Conservation (phyloP, 495 filamentous ascomycete species). For the Penicillium bialowiezense region DNA sequence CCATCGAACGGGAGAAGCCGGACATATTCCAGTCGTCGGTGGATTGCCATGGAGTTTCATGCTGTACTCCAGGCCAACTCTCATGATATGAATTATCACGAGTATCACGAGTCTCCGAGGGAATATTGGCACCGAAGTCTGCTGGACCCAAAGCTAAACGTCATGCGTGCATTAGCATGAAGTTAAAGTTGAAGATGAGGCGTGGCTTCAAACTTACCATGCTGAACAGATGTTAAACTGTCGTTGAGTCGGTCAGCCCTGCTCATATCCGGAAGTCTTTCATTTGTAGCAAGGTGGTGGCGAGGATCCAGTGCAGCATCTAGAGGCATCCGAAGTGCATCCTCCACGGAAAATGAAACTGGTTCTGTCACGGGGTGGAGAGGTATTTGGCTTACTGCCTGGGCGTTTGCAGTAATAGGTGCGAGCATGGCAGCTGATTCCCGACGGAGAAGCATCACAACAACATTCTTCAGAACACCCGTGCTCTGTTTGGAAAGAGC, state of each 20-base stretch:
- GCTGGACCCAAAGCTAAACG: neutral
- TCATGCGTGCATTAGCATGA: neutral
- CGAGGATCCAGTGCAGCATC: slow-evolving; percentile 11
- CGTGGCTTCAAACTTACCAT: slow-evolving; percentile 12
- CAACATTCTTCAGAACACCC: slow-evolving; percentile 24
- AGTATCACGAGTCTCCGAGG: neutral
- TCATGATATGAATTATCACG: neutral
- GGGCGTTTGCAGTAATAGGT: slow-evolving; percentile 10
- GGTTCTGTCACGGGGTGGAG: slow-evolving; percentile 3
- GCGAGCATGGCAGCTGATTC: slow-evolving; percentile 26
- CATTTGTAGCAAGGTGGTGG: slow-evolving; percentile 1
- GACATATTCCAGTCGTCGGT: neutral
- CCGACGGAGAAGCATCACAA: slow-evolving; percentile 22
- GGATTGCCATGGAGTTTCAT: neutral
- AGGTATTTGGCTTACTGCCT: neutral
- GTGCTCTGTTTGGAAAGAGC: slow-evolving; percentile 31
- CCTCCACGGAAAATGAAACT: slow-evolving; percentile 20
- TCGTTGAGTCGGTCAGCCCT: slow-evolving; percentile 22
- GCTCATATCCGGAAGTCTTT: slow-evolving; percentile 7
- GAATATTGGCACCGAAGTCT: neutral
- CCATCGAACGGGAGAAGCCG: neutral
- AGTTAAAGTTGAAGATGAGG: neutral
- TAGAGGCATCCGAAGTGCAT: slow-evolving; percentile 24
- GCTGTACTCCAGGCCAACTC: neutral
- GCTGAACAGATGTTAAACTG: slow-evolving; percentile 25